Conservation (phyloP, 2,329 filamentous ascomycete species). For the Amauroascus niger region DNA sequence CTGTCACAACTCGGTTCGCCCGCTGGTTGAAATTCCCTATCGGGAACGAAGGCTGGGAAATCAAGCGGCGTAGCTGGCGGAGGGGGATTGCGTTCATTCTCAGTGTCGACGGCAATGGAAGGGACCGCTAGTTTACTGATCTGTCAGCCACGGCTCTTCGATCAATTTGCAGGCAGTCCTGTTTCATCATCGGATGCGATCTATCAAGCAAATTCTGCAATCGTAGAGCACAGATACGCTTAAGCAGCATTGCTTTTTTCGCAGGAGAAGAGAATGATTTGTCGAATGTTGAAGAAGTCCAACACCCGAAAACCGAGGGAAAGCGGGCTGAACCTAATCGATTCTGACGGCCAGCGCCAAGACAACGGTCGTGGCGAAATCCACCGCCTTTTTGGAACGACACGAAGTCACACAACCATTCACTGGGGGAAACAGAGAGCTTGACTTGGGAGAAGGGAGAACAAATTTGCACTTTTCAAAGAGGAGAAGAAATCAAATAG, state of each 20-base stretch:
- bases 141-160: constrained; percentile 8
- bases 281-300: no score
- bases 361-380: not conserved
- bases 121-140: constrained; percentile 20
- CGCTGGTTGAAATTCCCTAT: constrained; percentile 28
- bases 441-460: not conserved
- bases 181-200: not conserved
- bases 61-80: constrained; percentile 42
- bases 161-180: not conserved
- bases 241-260: no score
- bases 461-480: no score
- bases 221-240: no score
- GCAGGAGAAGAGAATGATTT: no score
- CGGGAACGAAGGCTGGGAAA: constrained; percentile 42
- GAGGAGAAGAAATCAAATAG: no score
- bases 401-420: not conserved
- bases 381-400: not conserved
- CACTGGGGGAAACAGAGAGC: not conserved
- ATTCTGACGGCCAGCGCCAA: not conserved
- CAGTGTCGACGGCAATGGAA: constrained; percentile 26
- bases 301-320: not conserved
- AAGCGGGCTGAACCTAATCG: constrained; percentile 6
- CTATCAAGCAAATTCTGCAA: not conserved
- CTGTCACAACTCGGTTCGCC: constrained; percentile 28
- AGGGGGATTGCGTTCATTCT: constrained; percentile 42